These are phyloP conservation scores for Taiwanofungus camphoratus DNA, from an alignment of 1,284 basidiomycete species.

Conservation along the genomic window DNA sequence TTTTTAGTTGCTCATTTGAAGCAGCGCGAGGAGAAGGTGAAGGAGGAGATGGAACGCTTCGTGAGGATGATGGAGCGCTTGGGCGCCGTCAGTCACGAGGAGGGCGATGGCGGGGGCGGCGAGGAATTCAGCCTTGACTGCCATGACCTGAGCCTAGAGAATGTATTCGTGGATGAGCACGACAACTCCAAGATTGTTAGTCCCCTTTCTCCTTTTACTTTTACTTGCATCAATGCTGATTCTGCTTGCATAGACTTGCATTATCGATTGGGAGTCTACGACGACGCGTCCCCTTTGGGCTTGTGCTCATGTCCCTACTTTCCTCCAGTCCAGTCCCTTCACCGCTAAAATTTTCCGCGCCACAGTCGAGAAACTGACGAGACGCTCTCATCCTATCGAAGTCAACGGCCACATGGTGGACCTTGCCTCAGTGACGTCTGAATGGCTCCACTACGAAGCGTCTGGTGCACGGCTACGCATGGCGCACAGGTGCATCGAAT, in stretches of 20 bases:
- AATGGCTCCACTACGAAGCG: conserved; percentile 70
- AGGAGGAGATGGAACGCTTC: conserved; percentile 66
- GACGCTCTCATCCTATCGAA: conserved; percentile 13
- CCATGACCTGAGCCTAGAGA: conserved; percentile 75
- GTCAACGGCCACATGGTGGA: conserved; percentile 18
- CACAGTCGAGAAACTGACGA: conserved; percentile 45
- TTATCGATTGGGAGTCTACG: conserved; percentile 84
- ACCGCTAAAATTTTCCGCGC: conserved; percentile 63
- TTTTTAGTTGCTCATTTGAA: conserved; percentile 67
- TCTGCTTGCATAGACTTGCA: conserved; percentile 50
- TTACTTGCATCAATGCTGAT: conserved; percentile 6
- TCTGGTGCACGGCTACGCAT: conserved; percentile 58
- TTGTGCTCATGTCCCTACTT: conserved; percentile 73
- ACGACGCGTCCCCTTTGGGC: conserved; percentile 78
- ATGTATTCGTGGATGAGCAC: conserved; percentile 69
- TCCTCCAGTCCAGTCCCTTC: conserved; percentile 70
- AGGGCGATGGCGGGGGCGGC: conserved; percentile 20
- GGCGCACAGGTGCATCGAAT: conserved; percentile 72
- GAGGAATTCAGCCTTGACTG: conserved; percentile 71
- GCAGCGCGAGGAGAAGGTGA: conserved; percentile 54
- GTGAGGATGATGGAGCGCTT: conserved; percentile 58
- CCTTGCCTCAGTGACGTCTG: conserved; percentile 41
- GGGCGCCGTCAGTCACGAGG: conserved; percentile 24
- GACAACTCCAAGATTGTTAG: conserved; percentile 67
- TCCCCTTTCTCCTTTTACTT: conserved; percentile 16